Evolutionary conservation across 306 rosid species (phyloP).

Genomic region (Delonix regia): DNA sequence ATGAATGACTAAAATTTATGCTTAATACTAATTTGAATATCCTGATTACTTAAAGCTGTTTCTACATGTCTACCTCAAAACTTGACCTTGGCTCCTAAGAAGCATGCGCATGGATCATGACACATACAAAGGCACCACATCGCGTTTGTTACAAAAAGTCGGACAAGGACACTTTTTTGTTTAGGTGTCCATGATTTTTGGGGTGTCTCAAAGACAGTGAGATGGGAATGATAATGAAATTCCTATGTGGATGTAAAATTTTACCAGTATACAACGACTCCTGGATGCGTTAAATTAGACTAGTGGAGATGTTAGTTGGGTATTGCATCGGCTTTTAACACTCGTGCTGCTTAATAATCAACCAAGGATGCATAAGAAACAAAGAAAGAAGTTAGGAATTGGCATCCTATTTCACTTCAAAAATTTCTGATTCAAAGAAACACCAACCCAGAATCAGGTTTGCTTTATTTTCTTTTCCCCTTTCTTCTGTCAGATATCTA

Average conservation of each 20-base stretch:
- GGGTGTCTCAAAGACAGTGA: not conserved
- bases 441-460: not conserved
- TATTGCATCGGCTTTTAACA: not conserved
- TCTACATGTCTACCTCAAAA: not conserved
- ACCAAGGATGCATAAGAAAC: not conserved
- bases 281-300: not conserved
- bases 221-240: not conserved
- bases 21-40: not conserved
- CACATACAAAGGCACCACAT: no score
- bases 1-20: no score
- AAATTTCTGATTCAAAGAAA: slow-evolving; percentile 17
- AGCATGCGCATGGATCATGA: no score
- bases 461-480: not conserved
- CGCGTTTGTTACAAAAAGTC: no score
- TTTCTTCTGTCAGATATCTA: not conserved
- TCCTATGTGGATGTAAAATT: not conserved
- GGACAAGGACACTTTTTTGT: no score
- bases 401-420: not conserved
- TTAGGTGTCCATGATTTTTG: no score
- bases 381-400: not conserved
- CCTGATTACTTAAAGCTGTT: not conserved
- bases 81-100: not conserved
- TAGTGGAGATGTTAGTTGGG: not conserved
- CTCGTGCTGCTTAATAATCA: not conserved
- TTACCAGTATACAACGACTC: not conserved